phyloP scores from a whole-genome alignment of 345 rosid species.

The Salix brachista region DNA sequence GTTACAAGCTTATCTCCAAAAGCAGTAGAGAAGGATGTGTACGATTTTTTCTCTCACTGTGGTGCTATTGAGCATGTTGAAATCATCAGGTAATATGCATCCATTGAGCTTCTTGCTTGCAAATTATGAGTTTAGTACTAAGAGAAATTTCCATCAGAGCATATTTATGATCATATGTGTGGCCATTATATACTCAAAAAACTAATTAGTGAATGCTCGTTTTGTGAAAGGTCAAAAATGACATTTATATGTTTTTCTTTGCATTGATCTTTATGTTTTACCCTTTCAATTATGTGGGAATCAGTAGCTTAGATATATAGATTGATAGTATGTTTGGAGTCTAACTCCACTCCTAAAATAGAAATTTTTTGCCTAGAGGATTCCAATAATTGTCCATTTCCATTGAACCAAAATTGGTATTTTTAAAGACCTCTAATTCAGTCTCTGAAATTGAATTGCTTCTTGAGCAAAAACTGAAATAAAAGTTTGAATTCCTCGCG shows the following conservation, averaged over 20 bases:
- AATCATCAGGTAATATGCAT: conserved; percentile 53
- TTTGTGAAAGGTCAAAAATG: neutral
- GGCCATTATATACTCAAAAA: neutral
- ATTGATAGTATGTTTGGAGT: neutral
- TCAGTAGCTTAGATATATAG: neutral
- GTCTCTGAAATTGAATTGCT: neutral
- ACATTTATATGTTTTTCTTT: neutral
- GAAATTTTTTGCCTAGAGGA: neutral
- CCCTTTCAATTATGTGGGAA: neutral
- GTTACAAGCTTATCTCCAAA: conserved; percentile 66
- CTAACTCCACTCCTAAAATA: neutral
- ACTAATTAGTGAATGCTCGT: neutral
- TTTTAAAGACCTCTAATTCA: neutral
- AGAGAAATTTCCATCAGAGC: neutral
- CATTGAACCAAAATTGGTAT: neutral
- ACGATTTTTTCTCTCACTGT: conserved; percentile 65
- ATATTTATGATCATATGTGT: neutral
- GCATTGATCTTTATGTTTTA: neutral
- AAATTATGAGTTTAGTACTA: neutral
- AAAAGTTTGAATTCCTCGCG: neutral
- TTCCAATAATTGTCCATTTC: neutral
- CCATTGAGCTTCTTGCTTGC: neutral
- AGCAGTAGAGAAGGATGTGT: conserved; percentile 67
- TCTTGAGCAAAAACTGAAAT: neutral
- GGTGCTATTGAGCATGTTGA: conserved; percentile 66